Conservation (phyloP, 768 basidiomycete genomes). For the Hydnum rufescens region DNA sequence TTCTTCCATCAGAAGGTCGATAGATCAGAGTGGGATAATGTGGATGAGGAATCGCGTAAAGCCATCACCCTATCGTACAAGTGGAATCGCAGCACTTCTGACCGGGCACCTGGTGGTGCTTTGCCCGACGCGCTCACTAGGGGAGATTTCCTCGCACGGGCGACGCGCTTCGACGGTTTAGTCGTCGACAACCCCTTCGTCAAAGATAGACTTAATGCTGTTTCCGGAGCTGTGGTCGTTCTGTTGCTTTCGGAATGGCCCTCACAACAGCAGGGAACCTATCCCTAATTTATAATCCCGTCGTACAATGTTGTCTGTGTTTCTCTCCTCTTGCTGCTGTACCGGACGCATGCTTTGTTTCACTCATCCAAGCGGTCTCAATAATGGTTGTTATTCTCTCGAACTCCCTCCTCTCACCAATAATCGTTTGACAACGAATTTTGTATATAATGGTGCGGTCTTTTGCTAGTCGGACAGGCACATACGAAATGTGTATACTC, state of each 20-base stretch:
- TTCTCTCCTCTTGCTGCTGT: too few species aligned
- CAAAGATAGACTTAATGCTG: background rate
- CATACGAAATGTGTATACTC: too few species aligned
- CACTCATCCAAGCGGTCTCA: too few species aligned
- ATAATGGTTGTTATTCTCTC: too few species aligned
- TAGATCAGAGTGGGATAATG: conserved; percentile 1
- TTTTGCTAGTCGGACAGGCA: too few species aligned
- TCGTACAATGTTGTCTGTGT: too few species aligned
- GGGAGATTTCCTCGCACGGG: conserved; percentile 8
- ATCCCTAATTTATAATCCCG: too few species aligned
- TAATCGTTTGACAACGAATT: too few species aligned
- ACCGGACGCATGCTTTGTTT: too few species aligned
- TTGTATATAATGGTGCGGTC: too few species aligned
- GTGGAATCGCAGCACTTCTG: conserved; percentile 9
- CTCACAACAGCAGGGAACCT: too few species aligned
- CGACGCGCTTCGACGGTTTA: conserved; percentile 9
- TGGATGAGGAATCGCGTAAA: background rate
- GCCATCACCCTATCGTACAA: conserved; percentile 5
- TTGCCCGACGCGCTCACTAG: conserved; percentile 5
- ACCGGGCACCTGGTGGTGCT: conserved; percentile 8
- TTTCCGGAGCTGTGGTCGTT: background rate
- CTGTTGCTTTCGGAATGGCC: background rate
- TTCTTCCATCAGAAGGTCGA: conserved; percentile 7
- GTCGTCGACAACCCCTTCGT: conserved; percentile 5
- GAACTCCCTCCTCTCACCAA: too few species aligned